Evolutionary conservation across 2,329 filamentous ascomycete species (phyloP).

Genomic region (Bisporella sp.): DNA sequence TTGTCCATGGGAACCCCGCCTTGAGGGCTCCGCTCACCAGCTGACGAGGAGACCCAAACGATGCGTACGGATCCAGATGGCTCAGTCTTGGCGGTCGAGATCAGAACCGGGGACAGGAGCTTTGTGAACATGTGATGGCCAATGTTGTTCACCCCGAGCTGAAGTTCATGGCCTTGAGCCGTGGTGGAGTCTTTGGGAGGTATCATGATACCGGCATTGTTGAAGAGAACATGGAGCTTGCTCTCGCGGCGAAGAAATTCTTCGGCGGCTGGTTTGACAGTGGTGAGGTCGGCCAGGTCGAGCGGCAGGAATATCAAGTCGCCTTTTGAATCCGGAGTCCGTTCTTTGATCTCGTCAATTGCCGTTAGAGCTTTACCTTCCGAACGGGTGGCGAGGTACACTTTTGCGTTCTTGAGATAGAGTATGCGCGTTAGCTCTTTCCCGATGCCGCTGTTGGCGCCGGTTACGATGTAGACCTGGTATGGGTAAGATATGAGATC

Average conservation of each 20-base stretch:
- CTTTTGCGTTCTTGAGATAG: constrained; percentile 31
- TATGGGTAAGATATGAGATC: not conserved
- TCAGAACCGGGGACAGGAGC: constrained; percentile 25
- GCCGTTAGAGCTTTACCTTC: constrained; percentile 30
- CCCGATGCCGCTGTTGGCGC: constrained; percentile 29
- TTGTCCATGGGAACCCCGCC: constrained; percentile 13
- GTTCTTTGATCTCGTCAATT: constrained; percentile 30
- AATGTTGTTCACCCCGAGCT: constrained; percentile 27
- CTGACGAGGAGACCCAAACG: constrained; percentile 25
- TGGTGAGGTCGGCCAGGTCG: constrained; percentile 29
- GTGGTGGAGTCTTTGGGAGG: constrained; percentile 25
- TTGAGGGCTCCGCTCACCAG: constrained; percentile 7
- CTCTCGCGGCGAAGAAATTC: constrained; percentile 27
- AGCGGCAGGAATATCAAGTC: constrained; percentile 28
- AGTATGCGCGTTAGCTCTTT: constrained; percentile 29
- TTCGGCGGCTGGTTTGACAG: constrained; percentile 28
- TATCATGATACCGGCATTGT: constrained; percentile 30
- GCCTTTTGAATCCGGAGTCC: constrained; percentile 22
- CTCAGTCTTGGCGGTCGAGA: constrained; percentile 18
- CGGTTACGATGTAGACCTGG: constrained; percentile 29
- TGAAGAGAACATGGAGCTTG: constrained; percentile 31
- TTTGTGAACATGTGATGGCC: constrained; percentile 29
- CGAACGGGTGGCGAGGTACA: constrained; percentile 35
- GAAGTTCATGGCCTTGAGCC: constrained; percentile 26
- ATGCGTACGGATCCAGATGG: constrained; percentile 20